Evolutionary conservation across 2,329 filamentous ascomycete species (phyloP), one percentile per base, ranked within the genome.

Genomic region (Lasiodiplodia sp.): DNA sequence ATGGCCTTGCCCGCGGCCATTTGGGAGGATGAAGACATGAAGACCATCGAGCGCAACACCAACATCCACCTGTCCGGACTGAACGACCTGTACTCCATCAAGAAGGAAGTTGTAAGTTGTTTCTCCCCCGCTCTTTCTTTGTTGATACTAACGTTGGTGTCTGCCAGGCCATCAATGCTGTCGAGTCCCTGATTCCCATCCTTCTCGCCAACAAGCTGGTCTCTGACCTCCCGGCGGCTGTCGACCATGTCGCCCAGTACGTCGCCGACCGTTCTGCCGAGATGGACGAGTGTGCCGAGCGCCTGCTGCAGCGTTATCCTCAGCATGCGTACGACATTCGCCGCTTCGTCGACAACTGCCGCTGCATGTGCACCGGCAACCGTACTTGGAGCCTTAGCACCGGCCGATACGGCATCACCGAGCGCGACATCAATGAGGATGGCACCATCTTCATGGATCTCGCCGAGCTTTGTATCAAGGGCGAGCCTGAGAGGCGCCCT

Each of bases 341-440:
- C 28, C 44, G 47, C 6, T 64, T 38, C 25, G 21, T 52, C 3
- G 60, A 52, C 11, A 64, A 64, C 60, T 64, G 60, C 31, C 47
- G 60, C 31, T 64, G 60, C 47, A 64, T 64, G 60, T 64, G 60
- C 60, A 64, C 60, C 4, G 60, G 60, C 2, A 64, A 64, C 31
- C n/a, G 21, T 8, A 64, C 60, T 11, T 64, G 60, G 60, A 64
- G 60, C 47, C 23, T 64, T n/a, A 64, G 60, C 60, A 64, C 60
- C 18, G 60, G 60, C 18, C n/a, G 60, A 18, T 64, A 64, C 21
- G 60, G 60, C 44, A 64, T 64, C 60, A n/a, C 47, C 4, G 25
- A 64, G 31, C 34, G 14, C n/a, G 60, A 64, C 10, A 31, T 64
- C 47, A 14, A 11, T 2, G n/a, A 25, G 3, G 60, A 64, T 7